Percentiles rank a stretch among this genome's conserved stretches.
phyloP scores from a whole-genome alignment of 495 filamentous ascomycete species.

The Sphaerosporella brunnea region DNA sequence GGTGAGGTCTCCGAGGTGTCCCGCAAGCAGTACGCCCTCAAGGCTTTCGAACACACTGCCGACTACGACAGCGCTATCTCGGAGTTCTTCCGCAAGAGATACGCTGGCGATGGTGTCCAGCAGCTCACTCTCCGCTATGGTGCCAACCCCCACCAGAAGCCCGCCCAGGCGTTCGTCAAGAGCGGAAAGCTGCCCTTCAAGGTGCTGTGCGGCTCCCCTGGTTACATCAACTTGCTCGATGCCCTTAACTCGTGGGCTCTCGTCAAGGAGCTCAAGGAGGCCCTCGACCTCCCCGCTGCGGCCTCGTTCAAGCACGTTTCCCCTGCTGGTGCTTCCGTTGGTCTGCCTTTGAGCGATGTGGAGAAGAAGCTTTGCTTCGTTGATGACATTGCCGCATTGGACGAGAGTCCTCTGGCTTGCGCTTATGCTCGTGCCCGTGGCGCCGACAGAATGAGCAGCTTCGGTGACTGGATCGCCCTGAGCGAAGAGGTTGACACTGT shows the following conservation, averaged over 20 bases:
- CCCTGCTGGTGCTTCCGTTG: slow-evolving; percentile 87
- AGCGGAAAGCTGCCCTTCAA: slow-evolving; percentile 76
- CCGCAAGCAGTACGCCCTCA: slow-evolving; percentile 75
- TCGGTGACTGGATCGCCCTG: slow-evolving; percentile 89
- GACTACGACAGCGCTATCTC: slow-evolving; percentile 91
- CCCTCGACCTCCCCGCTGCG: slow-evolving; percentile 73
- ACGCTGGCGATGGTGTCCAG: slow-evolving; percentile 67
- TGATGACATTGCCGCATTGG: slow-evolving; percentile 76
- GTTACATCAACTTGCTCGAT: slow-evolving; percentile 93
- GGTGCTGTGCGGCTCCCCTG: slow-evolving; percentile 78
- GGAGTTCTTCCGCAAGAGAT: slow-evolving; percentile 92
- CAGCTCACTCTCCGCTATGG: slow-evolving; percentile 81
- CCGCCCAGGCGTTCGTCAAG: slow-evolving; percentile 62
- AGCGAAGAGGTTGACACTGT: slow-evolving; percentile 74
- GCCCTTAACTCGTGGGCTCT: slow-evolving; percentile 91
- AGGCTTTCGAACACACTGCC: slow-evolving; percentile 97
- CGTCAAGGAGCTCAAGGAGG: slow-evolving; percentile 86
- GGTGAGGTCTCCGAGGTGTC: slow-evolving; percentile 70
- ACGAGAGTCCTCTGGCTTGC: slow-evolving; percentile 69
- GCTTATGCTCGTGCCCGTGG: slow-evolving; percentile 90
- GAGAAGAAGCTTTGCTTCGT: slow-evolving; percentile 98
- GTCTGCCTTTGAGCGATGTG: slow-evolving; percentile 60
- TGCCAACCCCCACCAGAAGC: slow-evolving; percentile 94
- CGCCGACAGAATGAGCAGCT: slow-evolving; percentile 91
- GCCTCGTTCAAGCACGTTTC: slow-evolving; percentile 99